Conservation (phyloP, 2,329 filamentous ascomycete species). For the Diaporthe australafricana region DNA sequence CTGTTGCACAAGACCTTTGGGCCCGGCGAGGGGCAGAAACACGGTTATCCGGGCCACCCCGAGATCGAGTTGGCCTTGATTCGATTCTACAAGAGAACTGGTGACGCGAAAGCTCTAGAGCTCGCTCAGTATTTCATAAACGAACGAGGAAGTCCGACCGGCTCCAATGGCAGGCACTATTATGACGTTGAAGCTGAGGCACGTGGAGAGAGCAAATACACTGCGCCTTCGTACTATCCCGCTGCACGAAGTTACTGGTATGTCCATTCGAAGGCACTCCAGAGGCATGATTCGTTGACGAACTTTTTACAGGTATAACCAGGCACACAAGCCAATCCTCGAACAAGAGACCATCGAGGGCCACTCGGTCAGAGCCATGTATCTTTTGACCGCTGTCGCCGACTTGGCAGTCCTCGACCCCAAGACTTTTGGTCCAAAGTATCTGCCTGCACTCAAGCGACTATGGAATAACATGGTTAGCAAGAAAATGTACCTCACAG, state of each 20-base stretch:
- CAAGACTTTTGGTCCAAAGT: conserved; percentile 20
- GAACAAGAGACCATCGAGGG: conserved; percentile 67
- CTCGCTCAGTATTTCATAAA: conserved; percentile 67
- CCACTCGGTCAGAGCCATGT: conserved; percentile 70
- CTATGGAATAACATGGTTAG: conserved; percentile 71
- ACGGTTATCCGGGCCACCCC: conserved; percentile 71
- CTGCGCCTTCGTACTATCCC: conserved; percentile 59
- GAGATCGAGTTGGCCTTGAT: conserved; percentile 61
- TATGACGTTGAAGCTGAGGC: conserved; percentile 64
- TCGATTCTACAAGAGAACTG: conserved; percentile 50
- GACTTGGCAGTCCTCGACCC: conserved; percentile 59
- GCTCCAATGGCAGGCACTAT: conserved; percentile 60
- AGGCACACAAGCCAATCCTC: conserved; percentile 65
- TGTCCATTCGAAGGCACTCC: fast-evolving
- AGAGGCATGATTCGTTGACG: neutral
- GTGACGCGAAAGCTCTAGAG: conserved; percentile 49
- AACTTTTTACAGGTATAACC: conserved; percentile 51
- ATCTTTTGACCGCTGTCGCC: conserved; percentile 68
- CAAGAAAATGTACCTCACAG: conserved; percentile 72
- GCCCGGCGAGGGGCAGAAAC: conserved; percentile 57
- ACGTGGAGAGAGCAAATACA: conserved; percentile 60
- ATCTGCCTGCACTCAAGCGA: conserved; percentile 53
- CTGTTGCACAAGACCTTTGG: conserved; percentile 65
- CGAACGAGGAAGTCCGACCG: conserved; percentile 65
- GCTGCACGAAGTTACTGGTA: conserved; percentile 54